These are phyloP conservation scores for Lepidium sativum DNA, from an alignment of 345 rosid species.

Conservation along the genomic window DNA sequence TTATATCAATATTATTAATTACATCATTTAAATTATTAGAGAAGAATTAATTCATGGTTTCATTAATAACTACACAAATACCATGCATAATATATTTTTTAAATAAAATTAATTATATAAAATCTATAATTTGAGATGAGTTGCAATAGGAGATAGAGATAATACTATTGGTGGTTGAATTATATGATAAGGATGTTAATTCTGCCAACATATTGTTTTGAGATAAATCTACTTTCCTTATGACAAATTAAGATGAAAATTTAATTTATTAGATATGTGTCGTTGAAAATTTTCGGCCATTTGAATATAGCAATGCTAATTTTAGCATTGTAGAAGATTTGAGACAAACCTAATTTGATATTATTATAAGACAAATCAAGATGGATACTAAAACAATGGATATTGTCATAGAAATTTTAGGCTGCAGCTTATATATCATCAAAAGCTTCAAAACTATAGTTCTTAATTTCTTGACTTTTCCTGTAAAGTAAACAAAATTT, in stretches of 20 bases:
- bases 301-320: background rate
- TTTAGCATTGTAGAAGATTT: background rate
- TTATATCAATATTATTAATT: too few relatives aligned
- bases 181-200: background rate
- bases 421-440: background rate
- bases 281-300: background rate
- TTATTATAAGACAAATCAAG: background rate
- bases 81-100: too few relatives aligned
- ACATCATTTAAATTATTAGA: too few relatives aligned
- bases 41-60: too few relatives aligned
- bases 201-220: constrained; percentile 19
- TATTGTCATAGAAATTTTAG: background rate
- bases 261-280: constrained; percentile 1
- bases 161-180: constrained; percentile 11
- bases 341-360: background rate
- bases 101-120: too few relatives aligned
- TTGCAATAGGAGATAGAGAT: background rate
- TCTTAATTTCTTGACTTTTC: background rate
- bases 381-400: background rate
- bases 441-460: background rate
- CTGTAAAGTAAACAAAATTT: background rate
- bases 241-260: background rate
- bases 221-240: constrained; percentile 3
- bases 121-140: background rate
- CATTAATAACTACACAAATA: too few relatives aligned